Conservation (phyloP, 139 green algal genomes). For the Nannochloris sp. region DNA sequence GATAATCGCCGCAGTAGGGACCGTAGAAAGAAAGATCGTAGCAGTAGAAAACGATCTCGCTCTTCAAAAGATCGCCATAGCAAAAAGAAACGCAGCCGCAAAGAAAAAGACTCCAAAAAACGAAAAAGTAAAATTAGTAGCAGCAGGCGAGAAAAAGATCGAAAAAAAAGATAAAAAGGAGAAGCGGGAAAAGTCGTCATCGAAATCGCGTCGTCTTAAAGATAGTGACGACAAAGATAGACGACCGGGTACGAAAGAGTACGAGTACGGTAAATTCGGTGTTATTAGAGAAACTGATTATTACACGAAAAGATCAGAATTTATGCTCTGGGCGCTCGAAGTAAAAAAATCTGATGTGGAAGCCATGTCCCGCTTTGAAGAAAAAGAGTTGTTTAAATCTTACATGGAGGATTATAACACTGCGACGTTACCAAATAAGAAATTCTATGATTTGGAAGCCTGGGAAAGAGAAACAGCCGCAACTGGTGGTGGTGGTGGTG, state of each 20-base stretch:
- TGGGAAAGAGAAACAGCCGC: constrained; percentile 39
- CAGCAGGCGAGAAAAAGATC: not conserved
- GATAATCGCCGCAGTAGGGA: constrained; percentile 1
- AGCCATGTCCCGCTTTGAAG: constrained; percentile 52
- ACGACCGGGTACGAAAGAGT: not conserved
- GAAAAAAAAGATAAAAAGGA: not conserved
- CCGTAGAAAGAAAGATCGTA: not conserved
- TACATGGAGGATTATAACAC: constrained; percentile 50
- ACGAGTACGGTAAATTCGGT: constrained; percentile 73
- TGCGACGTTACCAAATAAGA: constrained; percentile 61
- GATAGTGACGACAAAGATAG: not conserved
- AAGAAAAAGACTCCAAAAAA: no score
- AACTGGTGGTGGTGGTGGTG: no score
- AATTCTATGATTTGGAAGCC: constrained; percentile 45
- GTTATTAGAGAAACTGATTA: constrained; percentile 65
- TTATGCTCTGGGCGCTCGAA: constrained; percentile 69
- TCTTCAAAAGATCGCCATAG: not conserved
- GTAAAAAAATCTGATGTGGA: constrained; percentile 67
- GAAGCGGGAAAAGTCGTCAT: not conserved
- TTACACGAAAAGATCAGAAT: constrained; percentile 66
- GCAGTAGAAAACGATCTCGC: not conserved
- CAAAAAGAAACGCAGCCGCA: not conserved
- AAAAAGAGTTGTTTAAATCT: constrained; percentile 67
- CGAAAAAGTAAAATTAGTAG: not conserved
- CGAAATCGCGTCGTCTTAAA: not conserved